A percentile compares a stretch with the other conserved stretches of the same genome.
Evolutionary conservation across 2,329 filamentous ascomycete species (phyloP).

Genomic region (Stagonosporopsis rhizophila): DNA sequence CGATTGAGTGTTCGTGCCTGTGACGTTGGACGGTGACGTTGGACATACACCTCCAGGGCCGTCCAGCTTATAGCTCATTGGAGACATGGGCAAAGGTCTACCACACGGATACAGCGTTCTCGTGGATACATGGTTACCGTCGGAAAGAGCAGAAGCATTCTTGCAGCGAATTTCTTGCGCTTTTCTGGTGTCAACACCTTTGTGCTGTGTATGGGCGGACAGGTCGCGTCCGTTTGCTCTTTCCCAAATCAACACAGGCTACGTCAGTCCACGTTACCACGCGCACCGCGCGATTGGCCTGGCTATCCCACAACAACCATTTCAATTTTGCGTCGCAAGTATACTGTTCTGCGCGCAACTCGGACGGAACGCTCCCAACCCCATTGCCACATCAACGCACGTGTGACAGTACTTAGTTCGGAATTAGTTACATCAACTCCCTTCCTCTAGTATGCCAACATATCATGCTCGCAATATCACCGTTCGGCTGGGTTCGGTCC

Average conservation of each 20-base stretch:
- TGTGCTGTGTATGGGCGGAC: background rate
- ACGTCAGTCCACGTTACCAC: slow-evolving; percentile 17
- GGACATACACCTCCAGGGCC: too few species aligned
- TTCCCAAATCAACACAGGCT: slow-evolving; percentile 18
- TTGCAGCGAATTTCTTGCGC: background rate
- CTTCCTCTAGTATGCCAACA: slow-evolving; percentile 36
- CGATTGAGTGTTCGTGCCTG: too few species aligned
- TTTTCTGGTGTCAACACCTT: background rate
- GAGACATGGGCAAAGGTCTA: too few species aligned
- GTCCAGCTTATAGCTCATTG: too few species aligned
- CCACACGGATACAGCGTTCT: too few species aligned
- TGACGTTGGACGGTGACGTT: too few species aligned
- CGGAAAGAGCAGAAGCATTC: background rate
- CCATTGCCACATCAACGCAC: background rate
- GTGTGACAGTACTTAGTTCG: background rate
- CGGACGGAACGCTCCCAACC: background rate
- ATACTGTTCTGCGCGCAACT: slow-evolving; percentile 7
- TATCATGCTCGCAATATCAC: slow-evolving; percentile 39
- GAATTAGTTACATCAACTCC: background rate
- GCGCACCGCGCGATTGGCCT: slow-evolving; percentile 18
- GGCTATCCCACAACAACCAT: slow-evolving; percentile 7
- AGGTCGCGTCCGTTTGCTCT: slow-evolving; percentile 18
- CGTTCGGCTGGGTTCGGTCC: slow-evolving; percentile 31
- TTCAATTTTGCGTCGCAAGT: slow-evolving; percentile 3
- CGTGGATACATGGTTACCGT: too few species aligned